These are phyloP conservation scores for Dianthus caryophyllus DNA, from an alignment of 148 eudicot genomes.

Conservation along the genomic window DNA sequence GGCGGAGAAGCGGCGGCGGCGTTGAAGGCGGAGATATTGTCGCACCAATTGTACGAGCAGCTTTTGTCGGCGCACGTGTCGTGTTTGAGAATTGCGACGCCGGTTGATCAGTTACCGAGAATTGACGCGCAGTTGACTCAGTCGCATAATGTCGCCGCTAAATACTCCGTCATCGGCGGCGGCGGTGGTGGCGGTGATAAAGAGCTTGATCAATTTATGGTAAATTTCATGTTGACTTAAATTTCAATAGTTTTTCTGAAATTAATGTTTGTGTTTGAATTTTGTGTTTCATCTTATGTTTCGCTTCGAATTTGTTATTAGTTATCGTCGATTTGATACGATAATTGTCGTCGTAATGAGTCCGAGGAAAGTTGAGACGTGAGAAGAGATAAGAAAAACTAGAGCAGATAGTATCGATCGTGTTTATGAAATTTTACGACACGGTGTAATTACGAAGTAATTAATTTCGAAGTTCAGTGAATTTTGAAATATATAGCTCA, in stretches of 20 bases:
- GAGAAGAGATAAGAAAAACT: no score
- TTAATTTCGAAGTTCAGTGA: no score
- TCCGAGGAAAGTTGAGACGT: no score
- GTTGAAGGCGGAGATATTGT: constrained; percentile 49
- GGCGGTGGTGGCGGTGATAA: constrained; percentile 29
- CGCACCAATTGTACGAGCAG: constrained; percentile 78
- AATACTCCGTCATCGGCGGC: constrained; percentile 48
- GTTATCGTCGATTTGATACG: no score
- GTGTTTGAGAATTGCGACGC: constrained; percentile 71
- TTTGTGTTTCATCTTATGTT: no score
- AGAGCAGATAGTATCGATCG: no score
- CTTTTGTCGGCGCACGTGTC: constrained; percentile 75
- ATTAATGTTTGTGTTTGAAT: neutral
- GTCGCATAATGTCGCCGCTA: constrained; percentile 59
- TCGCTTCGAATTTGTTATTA: no score
- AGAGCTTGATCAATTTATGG: constrained; percentile 96
- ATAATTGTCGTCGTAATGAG: no score
- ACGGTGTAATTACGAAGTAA: no score
- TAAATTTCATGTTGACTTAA: constrained; percentile 14
- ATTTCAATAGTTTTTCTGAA: neutral
- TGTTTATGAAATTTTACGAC: no score
- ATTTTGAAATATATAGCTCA: no score
- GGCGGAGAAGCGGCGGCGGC: constrained; percentile 8
- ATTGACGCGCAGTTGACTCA: constrained; percentile 76
- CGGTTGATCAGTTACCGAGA: constrained; percentile 82